Base-by-base conservation (phyloP, 108 stramenopile species). In the Discostella stelligeroides region DNA sequence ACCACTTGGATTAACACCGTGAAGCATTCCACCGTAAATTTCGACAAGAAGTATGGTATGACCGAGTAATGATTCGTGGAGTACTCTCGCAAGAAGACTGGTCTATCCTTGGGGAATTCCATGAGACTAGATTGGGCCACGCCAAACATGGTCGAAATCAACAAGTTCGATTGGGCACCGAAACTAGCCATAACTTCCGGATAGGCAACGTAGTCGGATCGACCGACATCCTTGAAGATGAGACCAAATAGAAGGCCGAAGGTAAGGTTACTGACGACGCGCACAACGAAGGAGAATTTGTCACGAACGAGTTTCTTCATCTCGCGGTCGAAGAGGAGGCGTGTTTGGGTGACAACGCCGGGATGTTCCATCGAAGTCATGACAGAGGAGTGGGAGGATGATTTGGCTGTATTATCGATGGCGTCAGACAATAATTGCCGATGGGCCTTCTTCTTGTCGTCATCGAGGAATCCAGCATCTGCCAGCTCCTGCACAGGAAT, bases 1-100 rank as follows among this genome's bases (percentile, higher is more conserved):
- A 90, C 61, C 7, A 84, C 68, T 50, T 87, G 88, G 12, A 79
- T 45, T 14, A 84, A 80, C 17, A 86, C 84, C n/a, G 85, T 60
- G 21, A 88, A 17, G 18, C 81, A 68, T 61, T 94, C 92, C 63
- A 85, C 78, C 0, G 82, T 63, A 20, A 90, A 70, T 14, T 86
- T 79, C 20, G 88, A 83, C 42, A 80, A 17, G 64, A 92, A 91
- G 73, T 95, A 95, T 10, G 93, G 50, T 21, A 82, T 23, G 30
- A 88, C 87, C 24, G 73, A 55, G 63, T 93, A 96, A 50, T 91
- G 92, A 53, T 90, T 90, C 24, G 90, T 93, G n/a, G 87, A 84
- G 67, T 92, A 96, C 66, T 96, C 95, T 38, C 95, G 73, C 4
- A 96, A 65, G 74, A 96, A 96, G 7, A 92, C 88, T 38, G 95